A percentile compares a stretch with the other conserved stretches of the same genome.
These are phyloP conservation scores for Grigorovia transvaalensis DNA, from an alignment of 805 yeast genomes.

Conservation along the genomic window DNA sequence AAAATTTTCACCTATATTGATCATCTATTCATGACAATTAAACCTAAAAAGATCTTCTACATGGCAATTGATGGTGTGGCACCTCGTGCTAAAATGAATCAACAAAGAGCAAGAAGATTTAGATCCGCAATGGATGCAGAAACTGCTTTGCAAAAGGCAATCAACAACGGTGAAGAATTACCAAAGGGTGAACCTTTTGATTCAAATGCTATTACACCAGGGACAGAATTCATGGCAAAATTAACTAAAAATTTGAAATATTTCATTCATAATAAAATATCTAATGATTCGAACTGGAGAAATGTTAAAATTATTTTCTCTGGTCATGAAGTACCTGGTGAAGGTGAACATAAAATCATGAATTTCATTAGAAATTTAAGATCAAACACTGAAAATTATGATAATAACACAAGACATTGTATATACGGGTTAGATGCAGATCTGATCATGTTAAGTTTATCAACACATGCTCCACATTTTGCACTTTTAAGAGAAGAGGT, in stretches of 20 bases:
- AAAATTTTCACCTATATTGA: conserved; percentile 93
- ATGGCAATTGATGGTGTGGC: conserved; percentile 99
- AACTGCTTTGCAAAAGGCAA: conserved; percentile 61
- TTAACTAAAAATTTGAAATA: conserved; percentile 73
- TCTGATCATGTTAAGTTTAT: conserved; percentile 83
- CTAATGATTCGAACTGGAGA: conserved; percentile 83
- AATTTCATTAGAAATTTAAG: conserved; percentile 73
- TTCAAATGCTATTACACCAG: conserved; percentile 89
- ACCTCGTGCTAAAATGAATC: conserved; percentile 97
- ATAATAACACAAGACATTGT: conserved; percentile 75
- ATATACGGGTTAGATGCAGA: conserved; percentile 95
- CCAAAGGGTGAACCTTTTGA: conserved; percentile 80
- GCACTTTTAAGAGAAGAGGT: conserved; percentile 93
- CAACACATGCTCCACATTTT: conserved; percentile 92
- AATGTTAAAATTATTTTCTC: conserved; percentile 64
- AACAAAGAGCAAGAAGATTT: conserved; percentile 92
- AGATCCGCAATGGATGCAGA: conserved; percentile 92
- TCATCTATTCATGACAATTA: conserved; percentile 77
- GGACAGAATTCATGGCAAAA: conserved; percentile 92
- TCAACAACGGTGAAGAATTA: conserved; percentile 57
- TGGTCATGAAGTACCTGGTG: conserved; percentile 97
- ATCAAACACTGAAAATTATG: conserved; percentile 61
- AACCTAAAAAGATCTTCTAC: conserved; percentile 76
- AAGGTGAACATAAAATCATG: conserved; percentile 98
- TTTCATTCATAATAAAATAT: conserved; percentile 77